Evolutionary conservation across 2,329 filamentous ascomycete species (phyloP).

Genomic region (Ophiostoma perfectum): DNA sequence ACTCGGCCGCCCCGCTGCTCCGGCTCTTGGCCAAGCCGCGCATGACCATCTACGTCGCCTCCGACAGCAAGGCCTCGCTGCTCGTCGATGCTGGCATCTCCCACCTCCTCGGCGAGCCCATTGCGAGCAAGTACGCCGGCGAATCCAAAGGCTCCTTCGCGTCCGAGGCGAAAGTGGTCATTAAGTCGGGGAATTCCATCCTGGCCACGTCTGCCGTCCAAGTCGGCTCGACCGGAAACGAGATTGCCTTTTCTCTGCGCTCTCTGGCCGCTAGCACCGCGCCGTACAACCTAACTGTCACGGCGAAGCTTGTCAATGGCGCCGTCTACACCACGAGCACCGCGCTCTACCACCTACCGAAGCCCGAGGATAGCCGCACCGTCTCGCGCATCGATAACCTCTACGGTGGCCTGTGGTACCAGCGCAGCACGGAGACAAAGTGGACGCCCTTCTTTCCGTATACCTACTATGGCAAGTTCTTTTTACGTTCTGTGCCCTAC

Average conservation of each 20-base stretch:
- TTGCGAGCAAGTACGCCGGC: neutral
- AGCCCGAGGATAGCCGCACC: neutral
- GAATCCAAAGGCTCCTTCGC: neutral
- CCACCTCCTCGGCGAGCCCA: slow-evolving; percentile 4
- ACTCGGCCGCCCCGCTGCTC: slow-evolving; percentile 2
- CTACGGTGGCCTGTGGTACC: slow-evolving; percentile 1
- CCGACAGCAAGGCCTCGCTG: slow-evolving; percentile 7
- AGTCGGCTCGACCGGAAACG: slow-evolving; percentile 1
- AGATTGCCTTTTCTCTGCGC: slow-evolving; percentile 1
- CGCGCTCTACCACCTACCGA: neutral
- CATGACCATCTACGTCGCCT: slow-evolving; percentile 9
- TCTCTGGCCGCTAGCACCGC: neutral
- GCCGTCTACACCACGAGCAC: neutral
- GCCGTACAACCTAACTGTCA: neutral
- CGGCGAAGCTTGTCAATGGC: slow-evolving; percentile 1
- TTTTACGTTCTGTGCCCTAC: neutral
- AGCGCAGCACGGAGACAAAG: slow-evolving; percentile 1
- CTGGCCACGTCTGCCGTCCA: neutral
- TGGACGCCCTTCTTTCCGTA: slow-evolving; percentile 8
- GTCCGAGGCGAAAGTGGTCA: neutral
- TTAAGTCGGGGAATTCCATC: neutral
- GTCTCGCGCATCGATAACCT: slow-evolving; percentile 13
- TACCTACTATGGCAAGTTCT: neutral
- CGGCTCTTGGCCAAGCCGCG: slow-evolving; percentile 11
- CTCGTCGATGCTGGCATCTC: neutral